Evolutionary conservation across 2,329 filamentous ascomycete genomes (phyloP), one percentile per base, ranked within the genome.

Genomic region (Aspergillus intermedius): DNA sequence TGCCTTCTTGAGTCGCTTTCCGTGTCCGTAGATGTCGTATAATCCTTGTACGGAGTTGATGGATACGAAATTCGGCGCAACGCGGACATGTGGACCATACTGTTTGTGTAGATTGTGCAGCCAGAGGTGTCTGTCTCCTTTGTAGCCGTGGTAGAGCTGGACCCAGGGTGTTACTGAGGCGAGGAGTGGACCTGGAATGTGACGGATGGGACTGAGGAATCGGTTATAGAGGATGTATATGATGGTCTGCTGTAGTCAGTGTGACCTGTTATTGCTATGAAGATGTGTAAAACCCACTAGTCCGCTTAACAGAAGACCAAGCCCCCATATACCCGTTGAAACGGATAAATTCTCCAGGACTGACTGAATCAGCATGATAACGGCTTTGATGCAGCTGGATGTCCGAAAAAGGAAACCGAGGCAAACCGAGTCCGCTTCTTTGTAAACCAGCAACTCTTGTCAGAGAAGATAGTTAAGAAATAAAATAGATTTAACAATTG

Each of bases 31-130:
- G 46, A 71, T 71, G 42, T 71, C 68, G 49, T 66, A 62, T 4
- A 67, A 53, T 4, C 86, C 84, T 6, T 78, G 77, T 52, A 78
- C 79, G 47, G 82, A 84, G 74, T 93, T 91, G 72, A 94, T 81
- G 1, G 84, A 88, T 39, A 95, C 72, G 51, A 80, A 81, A 66
- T 89, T 88, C 41, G 88, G 88, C 0, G 86, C 86, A 55, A 86
- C 87, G 23, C 88, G 86, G n/a, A 91, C 85, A 45, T 82, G 60
- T 13, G 52, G 59, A 4, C 86, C 87, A 60, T 94, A 90, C 62
- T 78, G 77, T 57, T 83, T 72, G 65, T 94, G 88, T 57, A 84
- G 74, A 25, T 78, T 75, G 72, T 83, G 83, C 60, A 89, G 83
- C 60, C 86, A 81, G 15, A 91, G 76, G 62, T 91, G 87, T 1